Evolutionary conservation across 257 asterid genomes (phyloP).

Genomic region (Przewalskia tangutica): DNA sequence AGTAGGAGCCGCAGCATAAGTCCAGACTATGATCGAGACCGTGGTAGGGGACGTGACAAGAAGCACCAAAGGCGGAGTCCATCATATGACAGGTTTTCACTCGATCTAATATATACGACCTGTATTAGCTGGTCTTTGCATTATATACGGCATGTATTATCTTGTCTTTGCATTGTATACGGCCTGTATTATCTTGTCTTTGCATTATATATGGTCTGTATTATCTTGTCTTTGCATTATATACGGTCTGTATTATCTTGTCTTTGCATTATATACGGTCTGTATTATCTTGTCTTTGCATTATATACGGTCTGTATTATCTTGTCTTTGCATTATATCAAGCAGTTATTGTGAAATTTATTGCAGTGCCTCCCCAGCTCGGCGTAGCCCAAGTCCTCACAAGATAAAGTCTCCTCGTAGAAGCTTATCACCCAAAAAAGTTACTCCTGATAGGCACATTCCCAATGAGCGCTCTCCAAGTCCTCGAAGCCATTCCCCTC

Average conservation of each 20-base stretch:
- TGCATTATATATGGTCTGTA: not conserved
- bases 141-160: no score
- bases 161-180: not conserved
- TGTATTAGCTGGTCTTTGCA: not conserved
- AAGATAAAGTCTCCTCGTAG: constrained; percentile 14
- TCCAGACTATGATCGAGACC: constrained; percentile 17
- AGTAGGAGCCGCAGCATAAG: constrained; percentile 26
- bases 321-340: not conserved
- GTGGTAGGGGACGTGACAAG: constrained; percentile 9
- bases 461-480: constrained; percentile 9
- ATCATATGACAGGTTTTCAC: constrained; percentile 23
- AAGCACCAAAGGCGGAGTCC: constrained; percentile 10
- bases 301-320: no score
- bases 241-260: not conserved
- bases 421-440: constrained; percentile 14
- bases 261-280: not conserved
- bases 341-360: not conserved
- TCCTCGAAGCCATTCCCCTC: constrained; percentile 8
- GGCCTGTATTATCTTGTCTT: no score
- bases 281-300: not conserved
- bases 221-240: not conserved
- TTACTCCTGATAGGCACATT: constrained; percentile 9
- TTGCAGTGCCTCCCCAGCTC: constrained; percentile 16
- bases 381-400: constrained; percentile 12
- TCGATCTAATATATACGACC: not conserved